Evolutionary conservation across 2,329 filamentous ascomycete genomes (phyloP).

Genomic region (Epichloe gansuensis): DNA sequence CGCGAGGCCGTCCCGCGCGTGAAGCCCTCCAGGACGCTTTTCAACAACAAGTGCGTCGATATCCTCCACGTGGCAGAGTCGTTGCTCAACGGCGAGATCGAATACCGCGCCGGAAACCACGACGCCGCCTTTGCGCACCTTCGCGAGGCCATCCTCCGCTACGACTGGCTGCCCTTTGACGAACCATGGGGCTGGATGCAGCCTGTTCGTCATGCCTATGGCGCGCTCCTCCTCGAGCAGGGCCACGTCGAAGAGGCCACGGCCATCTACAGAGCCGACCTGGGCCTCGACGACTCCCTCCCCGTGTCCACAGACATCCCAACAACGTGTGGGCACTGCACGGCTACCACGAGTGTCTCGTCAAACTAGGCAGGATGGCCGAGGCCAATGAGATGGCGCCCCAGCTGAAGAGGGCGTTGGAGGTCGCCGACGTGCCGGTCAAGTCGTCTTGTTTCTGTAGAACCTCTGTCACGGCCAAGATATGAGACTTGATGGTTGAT

Average conservation of each 20-base stretch:
- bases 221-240: constrained; percentile 57
- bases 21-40: constrained; percentile 41
- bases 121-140: constrained; percentile 48
- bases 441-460: constrained; percentile 19
- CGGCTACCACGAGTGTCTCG: constrained; percentile 59
- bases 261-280: constrained; percentile 46
- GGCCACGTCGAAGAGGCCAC: constrained; percentile 43
- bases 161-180: constrained; percentile 55
- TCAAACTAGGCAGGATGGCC: constrained; percentile 30
- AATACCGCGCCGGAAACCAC: constrained; percentile 51
- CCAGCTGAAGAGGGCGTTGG: constrained; percentile 38
- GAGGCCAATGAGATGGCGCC: constrained; percentile 26
- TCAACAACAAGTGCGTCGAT: constrained; percentile 32
- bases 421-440: constrained; percentile 49
- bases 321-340: constrained; percentile 68
- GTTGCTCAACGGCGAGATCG: constrained; percentile 64
- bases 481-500: constrained; percentile 3
- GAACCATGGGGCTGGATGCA: constrained; percentile 78
- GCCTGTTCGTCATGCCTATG: constrained; percentile 58
- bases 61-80: constrained; percentile 50
- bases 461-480: constrained; percentile 9
- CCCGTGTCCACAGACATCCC: constrained; percentile 52
- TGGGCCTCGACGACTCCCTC: constrained; percentile 49
- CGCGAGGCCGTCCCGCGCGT: constrained; percentile 37
- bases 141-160: constrained; percentile 41